Conservation (phyloP, 2,329 filamentous ascomycete species). For the Cadophora malorum region DNA sequence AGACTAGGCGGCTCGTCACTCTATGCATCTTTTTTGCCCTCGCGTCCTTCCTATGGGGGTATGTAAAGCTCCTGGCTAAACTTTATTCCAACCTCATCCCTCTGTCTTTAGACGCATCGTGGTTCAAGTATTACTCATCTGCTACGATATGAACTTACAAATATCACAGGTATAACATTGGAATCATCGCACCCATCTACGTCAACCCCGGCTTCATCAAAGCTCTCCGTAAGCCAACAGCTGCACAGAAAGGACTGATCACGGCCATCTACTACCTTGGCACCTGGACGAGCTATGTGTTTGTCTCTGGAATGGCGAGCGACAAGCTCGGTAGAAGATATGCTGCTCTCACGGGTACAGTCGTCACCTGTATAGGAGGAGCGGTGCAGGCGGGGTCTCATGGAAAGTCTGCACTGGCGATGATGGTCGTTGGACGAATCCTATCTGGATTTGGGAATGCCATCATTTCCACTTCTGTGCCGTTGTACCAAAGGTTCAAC, state of each 20-base stretch:
- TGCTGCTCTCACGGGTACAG: slow-evolving; percentile 56
- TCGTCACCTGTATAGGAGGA: slow-evolving; percentile 55
- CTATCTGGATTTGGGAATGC: slow-evolving; percentile 60
- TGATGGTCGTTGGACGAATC: slow-evolving; percentile 59
- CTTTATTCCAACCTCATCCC: slow-evolving; percentile 7
- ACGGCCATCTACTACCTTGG: slow-evolving; percentile 65
- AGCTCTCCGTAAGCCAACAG: slow-evolving; percentile 52
- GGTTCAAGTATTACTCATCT: too few species aligned
- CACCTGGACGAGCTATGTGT: slow-evolving; percentile 60
- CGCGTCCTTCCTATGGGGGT: slow-evolving; percentile 64
- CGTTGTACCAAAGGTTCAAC: slow-evolving; percentile 60
- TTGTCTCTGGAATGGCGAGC: slow-evolving; percentile 58
- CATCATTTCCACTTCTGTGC: slow-evolving; percentile 61
- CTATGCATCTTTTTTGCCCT: slow-evolving; percentile 54
- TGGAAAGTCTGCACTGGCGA: slow-evolving; percentile 50
- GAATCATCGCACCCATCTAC: slow-evolving; percentile 61
- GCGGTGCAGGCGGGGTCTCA: slow-evolving; percentile 54
- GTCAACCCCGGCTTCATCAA: slow-evolving; percentile 61
- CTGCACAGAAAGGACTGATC: slow-evolving; percentile 57
- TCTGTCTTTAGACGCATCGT: background rate
- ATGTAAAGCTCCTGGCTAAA: slow-evolving; percentile 36
- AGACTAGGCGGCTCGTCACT: slow-evolving; percentile 16
- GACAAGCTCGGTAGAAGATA: slow-evolving; percentile 59
- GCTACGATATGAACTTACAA: slow-evolving; percentile 16
- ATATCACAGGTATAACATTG: slow-evolving; percentile 59